Conservation (phyloP, 345 rosid species). For the Moricandia moricandioides region DNA sequence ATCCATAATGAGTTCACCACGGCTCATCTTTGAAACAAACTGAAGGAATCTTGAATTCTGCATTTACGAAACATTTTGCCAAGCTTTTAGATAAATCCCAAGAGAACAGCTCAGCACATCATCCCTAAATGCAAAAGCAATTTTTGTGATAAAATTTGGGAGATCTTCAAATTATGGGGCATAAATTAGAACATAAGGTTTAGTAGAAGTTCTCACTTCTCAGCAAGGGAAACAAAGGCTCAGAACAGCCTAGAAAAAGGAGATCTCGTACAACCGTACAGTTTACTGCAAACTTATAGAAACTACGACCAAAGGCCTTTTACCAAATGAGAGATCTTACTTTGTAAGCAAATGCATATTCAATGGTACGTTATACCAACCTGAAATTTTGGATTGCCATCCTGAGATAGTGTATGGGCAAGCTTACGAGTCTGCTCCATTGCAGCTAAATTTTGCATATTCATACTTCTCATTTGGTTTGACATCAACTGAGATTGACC, state of each 20-base stretch:
- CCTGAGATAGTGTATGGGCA: slow-evolving; percentile 87
- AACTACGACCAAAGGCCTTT: no score
- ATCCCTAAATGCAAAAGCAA: neutral
- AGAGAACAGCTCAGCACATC: slow-evolving; percentile 10
- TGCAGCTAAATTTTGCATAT: slow-evolving; percentile 63
- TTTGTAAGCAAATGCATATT: no score
- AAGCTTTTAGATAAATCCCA: slow-evolving; percentile 12
- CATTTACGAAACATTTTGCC: slow-evolving; percentile 30
- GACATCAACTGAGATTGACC: slow-evolving; percentile 70
- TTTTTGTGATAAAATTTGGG: neutral
- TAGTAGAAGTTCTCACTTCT: no score
- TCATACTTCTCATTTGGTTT: slow-evolving; percentile 64
- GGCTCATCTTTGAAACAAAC: slow-evolving; percentile 98
- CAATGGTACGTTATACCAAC: slow-evolving; percentile 36
- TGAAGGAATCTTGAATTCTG: slow-evolving; percentile 99
- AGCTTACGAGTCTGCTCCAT: slow-evolving; percentile 98
- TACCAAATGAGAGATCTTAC: no score
- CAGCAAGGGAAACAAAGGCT: no score
- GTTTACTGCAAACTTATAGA: no score
- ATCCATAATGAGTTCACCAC: slow-evolving; percentile 90
- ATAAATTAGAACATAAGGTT: no score
- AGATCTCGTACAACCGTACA: no score
- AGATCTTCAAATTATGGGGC: no score
- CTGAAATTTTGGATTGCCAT: slow-evolving; percentile 95
- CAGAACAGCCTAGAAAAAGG: no score